phyloP scores from a whole-genome alignment of 2,329 filamentous ascomycete species.

The Cercospora brassicicola region DNA sequence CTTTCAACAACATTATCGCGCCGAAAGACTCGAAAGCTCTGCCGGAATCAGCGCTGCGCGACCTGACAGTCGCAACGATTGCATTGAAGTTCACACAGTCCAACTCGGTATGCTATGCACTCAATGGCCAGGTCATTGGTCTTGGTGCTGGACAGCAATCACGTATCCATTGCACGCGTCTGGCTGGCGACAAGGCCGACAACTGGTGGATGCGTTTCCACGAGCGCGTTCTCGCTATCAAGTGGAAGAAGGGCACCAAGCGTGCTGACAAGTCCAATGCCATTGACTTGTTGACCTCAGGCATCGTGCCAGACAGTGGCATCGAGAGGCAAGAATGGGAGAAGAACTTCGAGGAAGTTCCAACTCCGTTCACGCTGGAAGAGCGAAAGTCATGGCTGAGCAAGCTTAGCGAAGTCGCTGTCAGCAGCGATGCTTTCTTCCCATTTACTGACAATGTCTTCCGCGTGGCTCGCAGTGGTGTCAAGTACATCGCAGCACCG shows the following conservation, averaged over 20 bases:
- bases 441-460: slow-evolving; percentile 98
- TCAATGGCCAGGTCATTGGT: slow-evolving; percentile 89
- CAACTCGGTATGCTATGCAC: slow-evolving; percentile 97
- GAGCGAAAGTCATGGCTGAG: slow-evolving; percentile 84
- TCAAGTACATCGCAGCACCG: slow-evolving; percentile 93
- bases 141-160: slow-evolving; percentile 96
- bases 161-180: slow-evolving; percentile 95
- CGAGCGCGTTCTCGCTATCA: slow-evolving; percentile 78
- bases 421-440: slow-evolving; percentile 97
- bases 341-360: slow-evolving; percentile 85
- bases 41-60: slow-evolving; percentile 77
- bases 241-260: slow-evolving; percentile 98
- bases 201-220: slow-evolving; percentile 99
- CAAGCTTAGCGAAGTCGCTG: slow-evolving; percentile 77
- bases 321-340: slow-evolving; percentile 86
- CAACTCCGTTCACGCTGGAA: slow-evolving; percentile 73
- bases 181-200: slow-evolving; percentile 96
- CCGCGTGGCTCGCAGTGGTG: slow-evolving; percentile 81
- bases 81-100: slow-evolving; percentile 98
- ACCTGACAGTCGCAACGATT: slow-evolving; percentile 92
- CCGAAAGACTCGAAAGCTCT: slow-evolving; percentile 75
- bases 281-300: slow-evolving; percentile 91
- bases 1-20: slow-evolving; percentile 81
- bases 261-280: slow-evolving; percentile 96
- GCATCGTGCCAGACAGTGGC: slow-evolving; percentile 79